These are phyloP conservation scores for Lactifluus rugatus DNA, from an alignment of 768 basidiomycete genomes.

Conservation along the genomic window DNA sequence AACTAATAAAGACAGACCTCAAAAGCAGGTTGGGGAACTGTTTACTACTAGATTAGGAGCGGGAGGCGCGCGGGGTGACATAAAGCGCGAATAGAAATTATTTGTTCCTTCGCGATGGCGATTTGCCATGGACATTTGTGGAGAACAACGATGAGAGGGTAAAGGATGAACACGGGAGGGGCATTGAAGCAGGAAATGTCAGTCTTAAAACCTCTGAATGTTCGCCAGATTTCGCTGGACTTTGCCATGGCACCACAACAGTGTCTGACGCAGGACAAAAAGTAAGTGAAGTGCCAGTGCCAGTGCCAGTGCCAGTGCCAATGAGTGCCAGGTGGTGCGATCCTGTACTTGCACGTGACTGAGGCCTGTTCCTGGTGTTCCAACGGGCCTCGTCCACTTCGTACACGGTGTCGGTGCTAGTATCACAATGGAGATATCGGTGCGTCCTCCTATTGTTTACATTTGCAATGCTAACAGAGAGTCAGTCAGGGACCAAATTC, in stretches of 20 bases:
- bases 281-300: too few species aligned
- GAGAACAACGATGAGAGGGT: not conserved
- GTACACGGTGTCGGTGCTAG: too few species aligned
- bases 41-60: slow-evolving; percentile 8
- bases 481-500: slow-evolving; percentile 63
- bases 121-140: not conserved
- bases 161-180: too few species aligned
- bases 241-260: too few species aligned
- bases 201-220: not conserved
- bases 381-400: too few species aligned
- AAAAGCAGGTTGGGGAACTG: not conserved
- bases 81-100: not conserved
- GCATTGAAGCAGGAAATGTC: not conserved
- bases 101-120: not conserved
- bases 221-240: not conserved
- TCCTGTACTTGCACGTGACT: too few species aligned
- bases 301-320: too few species aligned
- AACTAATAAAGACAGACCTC: not conserved
- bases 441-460: not conserved
- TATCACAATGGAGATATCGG: slow-evolving; percentile 12
- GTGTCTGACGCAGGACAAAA: too few species aligned
- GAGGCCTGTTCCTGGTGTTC: too few species aligned
- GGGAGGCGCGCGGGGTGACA: slow-evolving; percentile 11
- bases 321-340: too few species aligned
- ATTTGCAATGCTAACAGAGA: slow-evolving; percentile 17